Percentiles rank a stretch among this genome's conserved stretches.
Evolutionary conservation across 106 monocot species (phyloP).

Genomic region (Dactylorhiza incarnata): DNA sequence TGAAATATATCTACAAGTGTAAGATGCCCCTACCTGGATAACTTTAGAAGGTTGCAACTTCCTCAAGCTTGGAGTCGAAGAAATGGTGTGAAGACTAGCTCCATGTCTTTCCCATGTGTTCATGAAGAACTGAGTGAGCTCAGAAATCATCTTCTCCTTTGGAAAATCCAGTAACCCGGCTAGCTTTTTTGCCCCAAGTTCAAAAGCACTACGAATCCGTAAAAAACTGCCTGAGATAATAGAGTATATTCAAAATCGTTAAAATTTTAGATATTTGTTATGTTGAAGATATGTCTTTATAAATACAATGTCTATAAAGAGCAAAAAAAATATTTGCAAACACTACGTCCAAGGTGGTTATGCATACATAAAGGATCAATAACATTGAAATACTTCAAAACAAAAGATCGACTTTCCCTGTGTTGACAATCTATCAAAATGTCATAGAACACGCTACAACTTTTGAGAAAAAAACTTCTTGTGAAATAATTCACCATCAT

Average conservation of each 20-base stretch:
- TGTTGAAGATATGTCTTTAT: neutral
- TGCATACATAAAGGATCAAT: too few relatives aligned
- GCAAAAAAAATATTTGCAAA: too few relatives aligned
- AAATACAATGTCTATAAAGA: too few relatives aligned
- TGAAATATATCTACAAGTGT: neutral
- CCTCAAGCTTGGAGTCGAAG: constrained; percentile 6
- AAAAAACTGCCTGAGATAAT: constrained; percentile 19
- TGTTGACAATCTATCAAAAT: too few relatives aligned
- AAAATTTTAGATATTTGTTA: neutral
- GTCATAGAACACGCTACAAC: too few relatives aligned
- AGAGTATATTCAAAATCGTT: neutral
- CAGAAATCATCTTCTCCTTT: constrained; percentile 37
- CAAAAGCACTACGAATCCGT: constrained; percentile 70
- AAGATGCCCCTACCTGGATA: neutral
- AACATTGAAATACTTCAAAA: too few relatives aligned
- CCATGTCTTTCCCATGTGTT: constrained; percentile 79
- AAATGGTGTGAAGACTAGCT: constrained; percentile 37
- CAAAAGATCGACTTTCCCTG: too few relatives aligned
- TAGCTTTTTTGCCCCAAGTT: constrained; percentile 68
- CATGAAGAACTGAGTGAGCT: constrained; percentile 69
- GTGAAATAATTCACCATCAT: too few relatives aligned
- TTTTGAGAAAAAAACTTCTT: too few relatives aligned
- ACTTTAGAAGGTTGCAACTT: constrained; percentile 11
- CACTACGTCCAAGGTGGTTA: too few relatives aligned
- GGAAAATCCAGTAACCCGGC: constrained; percentile 55